Evolutionary conservation across 164 flowering plant species (phyloP).

Genomic region (Echeveria elegans): DNA sequence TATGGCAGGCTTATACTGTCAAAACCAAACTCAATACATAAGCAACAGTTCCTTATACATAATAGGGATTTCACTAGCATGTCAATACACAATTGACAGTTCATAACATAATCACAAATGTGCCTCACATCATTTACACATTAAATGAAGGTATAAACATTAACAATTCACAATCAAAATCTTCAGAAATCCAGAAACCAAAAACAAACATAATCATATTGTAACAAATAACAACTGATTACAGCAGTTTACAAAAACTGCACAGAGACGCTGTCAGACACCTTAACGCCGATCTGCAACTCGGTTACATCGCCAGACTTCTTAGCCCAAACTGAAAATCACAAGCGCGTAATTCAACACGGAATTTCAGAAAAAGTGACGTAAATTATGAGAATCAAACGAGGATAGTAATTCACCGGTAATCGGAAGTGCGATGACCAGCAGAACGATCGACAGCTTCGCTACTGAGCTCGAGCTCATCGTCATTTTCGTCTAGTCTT

Average conservation of each 20-base stretch:
- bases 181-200: no score
- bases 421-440: not conserved
- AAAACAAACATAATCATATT: no score
- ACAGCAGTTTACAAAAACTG: no score
- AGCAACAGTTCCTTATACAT: no score
- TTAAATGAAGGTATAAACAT: not conserved
- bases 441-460: not conserved
- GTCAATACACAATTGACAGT: no score
- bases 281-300: slow-evolving; percentile 11
- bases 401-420: not conserved
- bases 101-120: no score
- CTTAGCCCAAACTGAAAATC: slow-evolving; percentile 6
- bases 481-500: not conserved
- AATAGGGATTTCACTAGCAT: no score
- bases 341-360: not conserved
- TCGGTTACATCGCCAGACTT: slow-evolving; percentile 6
- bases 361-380: not conserved
- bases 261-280: not conserved
- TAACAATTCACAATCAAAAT: no score
- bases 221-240: no score
- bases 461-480: not conserved
- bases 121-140: no score
- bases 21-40: not conserved
- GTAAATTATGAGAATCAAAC: not conserved
- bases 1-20: not conserved